These are phyloP conservation scores for Kuraishia borneana DNA, from an alignment of 805 yeast species.

Conservation along the genomic window DNA sequence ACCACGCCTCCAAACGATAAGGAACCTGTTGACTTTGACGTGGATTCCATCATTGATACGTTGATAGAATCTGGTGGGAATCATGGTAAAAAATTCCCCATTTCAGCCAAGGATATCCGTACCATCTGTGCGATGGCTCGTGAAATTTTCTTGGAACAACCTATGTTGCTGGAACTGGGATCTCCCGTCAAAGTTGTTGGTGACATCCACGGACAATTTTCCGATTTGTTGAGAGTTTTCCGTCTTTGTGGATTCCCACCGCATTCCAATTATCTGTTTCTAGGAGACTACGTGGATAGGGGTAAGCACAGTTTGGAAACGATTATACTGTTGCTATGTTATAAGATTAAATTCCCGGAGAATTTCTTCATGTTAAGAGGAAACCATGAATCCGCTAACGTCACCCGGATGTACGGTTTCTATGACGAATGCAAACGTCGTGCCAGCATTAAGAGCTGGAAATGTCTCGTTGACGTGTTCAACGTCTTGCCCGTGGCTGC, in stretches of 20 bases:
- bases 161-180: constrained; percentile 50
- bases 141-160: constrained; percentile 51
- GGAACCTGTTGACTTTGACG: constrained; percentile 22
- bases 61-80: constrained; percentile 41
- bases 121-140: constrained; percentile 47
- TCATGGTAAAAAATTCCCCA: constrained; percentile 34
- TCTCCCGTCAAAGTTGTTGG: constrained; percentile 82
- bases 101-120: constrained; percentile 43
- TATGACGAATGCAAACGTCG: constrained; percentile 52
- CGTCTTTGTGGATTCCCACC: constrained; percentile 54
- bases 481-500: constrained; percentile 54
- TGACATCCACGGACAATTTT: constrained; percentile 65
- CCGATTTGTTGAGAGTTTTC: constrained; percentile 42
- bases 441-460: constrained; percentile 36
- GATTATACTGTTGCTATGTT: constrained; percentile 36
- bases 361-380: constrained; percentile 51
- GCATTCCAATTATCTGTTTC: constrained; percentile 38
- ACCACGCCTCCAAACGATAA: constrained; percentile 14
- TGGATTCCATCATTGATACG: constrained; percentile 55
- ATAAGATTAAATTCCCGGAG: constrained; percentile 48
- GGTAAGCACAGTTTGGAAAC: constrained; percentile 50
- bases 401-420: constrained; percentile 49
- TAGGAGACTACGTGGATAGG: constrained; percentile 52
- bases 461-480: constrained; percentile 40
- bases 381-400: constrained; percentile 47